Conservation (phyloP, 2,329 filamentous ascomycete species). For the Pseudogymnoascus sp. region DNA sequence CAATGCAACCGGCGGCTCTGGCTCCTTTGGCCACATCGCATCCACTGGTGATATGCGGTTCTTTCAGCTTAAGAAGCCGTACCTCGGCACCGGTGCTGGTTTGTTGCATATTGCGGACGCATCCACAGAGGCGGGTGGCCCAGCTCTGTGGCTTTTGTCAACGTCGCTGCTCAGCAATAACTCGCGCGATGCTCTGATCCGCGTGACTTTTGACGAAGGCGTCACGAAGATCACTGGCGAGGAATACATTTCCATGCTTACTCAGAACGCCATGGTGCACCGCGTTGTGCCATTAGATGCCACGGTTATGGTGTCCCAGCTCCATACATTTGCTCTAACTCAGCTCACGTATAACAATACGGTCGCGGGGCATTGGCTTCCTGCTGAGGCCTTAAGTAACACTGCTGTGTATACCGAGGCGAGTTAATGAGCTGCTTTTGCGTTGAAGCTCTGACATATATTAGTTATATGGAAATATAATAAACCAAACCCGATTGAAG, state of each 20-base stretch:
- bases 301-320: slow-evolving; percentile 9
- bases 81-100: background rate
- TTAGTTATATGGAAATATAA: background rate
- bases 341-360: slow-evolving; percentile 9
- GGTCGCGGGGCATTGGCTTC: background rate
- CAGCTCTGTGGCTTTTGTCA: slow-evolving; percentile 10
- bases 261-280: slow-evolving; percentile 10
- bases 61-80: slow-evolving; percentile 7
- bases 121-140: slow-evolving; percentile 4
- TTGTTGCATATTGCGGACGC: slow-evolving; percentile 10
- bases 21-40: slow-evolving; percentile 11
- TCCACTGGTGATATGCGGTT: slow-evolving; percentile 9
- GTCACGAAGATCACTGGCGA: slow-evolving; percentile 1
- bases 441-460: background rate
- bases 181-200: slow-evolving; percentile 7
- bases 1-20: slow-evolving; percentile 3
- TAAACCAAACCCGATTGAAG: background rate
- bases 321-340: slow-evolving; percentile 4
- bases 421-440: background rate
- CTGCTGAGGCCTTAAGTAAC: background rate
- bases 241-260: slow-evolving; percentile 10
- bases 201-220: slow-evolving; percentile 4
- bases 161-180: slow-evolving; percentile 5
- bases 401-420: slow-evolving; percentile 4
- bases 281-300: slow-evolving; percentile 4